These are phyloP conservation scores for Lodderomyces metapsilosis DNA, from an alignment of 1,139 yeast species.

Conservation along the genomic window DNA sequence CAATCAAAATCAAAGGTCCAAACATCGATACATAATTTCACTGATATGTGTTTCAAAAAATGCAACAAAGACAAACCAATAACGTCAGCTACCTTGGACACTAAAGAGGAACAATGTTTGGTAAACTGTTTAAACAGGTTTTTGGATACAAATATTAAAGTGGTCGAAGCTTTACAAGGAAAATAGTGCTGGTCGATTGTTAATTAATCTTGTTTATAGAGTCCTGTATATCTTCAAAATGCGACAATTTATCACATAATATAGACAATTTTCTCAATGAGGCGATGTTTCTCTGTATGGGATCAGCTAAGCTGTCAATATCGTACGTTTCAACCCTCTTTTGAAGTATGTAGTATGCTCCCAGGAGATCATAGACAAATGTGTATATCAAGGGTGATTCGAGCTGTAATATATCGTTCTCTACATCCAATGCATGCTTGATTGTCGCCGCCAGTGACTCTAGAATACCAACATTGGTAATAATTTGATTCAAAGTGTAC, in stretches of 20 bases:
- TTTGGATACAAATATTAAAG: conserved; percentile 82
- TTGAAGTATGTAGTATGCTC: conserved; percentile 26
- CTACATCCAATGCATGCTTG: conserved; percentile 19
- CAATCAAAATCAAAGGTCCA: conserved; percentile 88
- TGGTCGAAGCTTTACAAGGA: conserved; percentile 59
- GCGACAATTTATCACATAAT: conserved; percentile 7
- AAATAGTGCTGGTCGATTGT: conserved; percentile 17
- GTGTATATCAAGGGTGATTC: conserved; percentile 22
- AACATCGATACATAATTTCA: conserved; percentile 79
- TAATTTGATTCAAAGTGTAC: conserved; percentile 28
- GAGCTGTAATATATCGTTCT: conserved; percentile 17
- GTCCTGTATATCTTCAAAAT: conserved; percentile 8
- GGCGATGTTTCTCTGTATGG: conserved; percentile 9
- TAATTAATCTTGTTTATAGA: conserved; percentile 2
- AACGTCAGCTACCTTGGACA: conserved; percentile 49
- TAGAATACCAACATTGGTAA: conserved; percentile 26
- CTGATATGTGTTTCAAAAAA: conserved; percentile 87
- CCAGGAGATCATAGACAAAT: conserved; percentile 37
- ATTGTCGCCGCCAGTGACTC: conserved; percentile 11
- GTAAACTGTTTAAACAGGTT: conserved; percentile 81
- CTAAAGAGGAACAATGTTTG: conserved; percentile 69
- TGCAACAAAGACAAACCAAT: conserved; percentile 59
- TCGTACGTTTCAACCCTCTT: conserved; percentile 10
- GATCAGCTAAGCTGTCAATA: conserved; percentile 3
- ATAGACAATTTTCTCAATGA: conserved; percentile 6